Conservation (phyloP, 1,139 yeast genomes). For the Casaregolazyma lundiana region DNA sequence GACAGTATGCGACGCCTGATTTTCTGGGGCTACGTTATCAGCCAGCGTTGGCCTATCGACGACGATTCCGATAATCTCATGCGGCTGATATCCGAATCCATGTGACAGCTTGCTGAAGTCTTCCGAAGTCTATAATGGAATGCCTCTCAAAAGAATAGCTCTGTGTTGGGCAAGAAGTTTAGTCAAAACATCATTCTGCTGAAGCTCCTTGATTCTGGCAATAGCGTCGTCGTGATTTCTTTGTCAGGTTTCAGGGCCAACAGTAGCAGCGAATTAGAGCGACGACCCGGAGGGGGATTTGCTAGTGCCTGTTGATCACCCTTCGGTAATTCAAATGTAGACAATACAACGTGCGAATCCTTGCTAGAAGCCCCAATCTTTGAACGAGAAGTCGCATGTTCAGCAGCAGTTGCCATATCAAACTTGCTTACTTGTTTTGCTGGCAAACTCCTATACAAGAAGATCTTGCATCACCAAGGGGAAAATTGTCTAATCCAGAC, state of each 20-base stretch:
- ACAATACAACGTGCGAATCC: conserved; percentile 4
- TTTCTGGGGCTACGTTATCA: conserved; percentile 18
- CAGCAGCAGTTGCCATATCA: neutral
- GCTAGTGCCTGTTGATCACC: conserved; percentile 13
- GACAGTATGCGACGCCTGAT: conserved; percentile 13
- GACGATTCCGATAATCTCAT: conserved; percentile 18
- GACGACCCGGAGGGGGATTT: conserved; percentile 12
- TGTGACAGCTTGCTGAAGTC: conserved; percentile 15
- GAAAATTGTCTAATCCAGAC: no score
- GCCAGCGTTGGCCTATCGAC: conserved; percentile 17
- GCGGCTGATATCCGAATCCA: conserved; percentile 17
- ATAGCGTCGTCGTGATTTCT: conserved; percentile 11
- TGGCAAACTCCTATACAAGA: no score
- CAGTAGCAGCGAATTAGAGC: conserved; percentile 12
- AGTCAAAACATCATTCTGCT: conserved; percentile 7
- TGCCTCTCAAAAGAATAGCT: conserved; percentile 14
- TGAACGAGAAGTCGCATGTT: neutral
- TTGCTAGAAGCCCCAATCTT: neutral
- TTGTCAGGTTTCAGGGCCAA: conserved; percentile 14
- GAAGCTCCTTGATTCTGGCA: conserved; percentile 11
- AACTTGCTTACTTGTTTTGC: neutral
- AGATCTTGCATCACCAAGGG: no score
- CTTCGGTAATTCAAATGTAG: conserved; percentile 11
- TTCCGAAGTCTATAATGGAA: conserved; percentile 14
- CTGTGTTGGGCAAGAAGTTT: conserved; percentile 13